phyloP scores from a whole-genome alignment of 192 early-diverging fungal genomes.

The Umbelopsis sp. region DNA sequence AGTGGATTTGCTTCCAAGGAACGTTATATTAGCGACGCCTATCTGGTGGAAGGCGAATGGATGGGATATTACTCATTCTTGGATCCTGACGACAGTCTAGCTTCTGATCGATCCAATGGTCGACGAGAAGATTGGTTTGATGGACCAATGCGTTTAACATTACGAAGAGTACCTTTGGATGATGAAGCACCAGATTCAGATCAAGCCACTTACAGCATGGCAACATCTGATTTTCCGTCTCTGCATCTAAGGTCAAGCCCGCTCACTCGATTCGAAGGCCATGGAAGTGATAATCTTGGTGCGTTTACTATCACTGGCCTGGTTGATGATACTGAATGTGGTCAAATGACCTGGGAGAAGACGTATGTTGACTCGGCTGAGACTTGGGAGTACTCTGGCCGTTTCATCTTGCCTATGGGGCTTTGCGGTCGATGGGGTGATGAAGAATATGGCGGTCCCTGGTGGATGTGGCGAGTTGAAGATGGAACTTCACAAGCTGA shows the following conservation, averaged over 20 bases:
- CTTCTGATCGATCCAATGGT: slow-evolving; percentile 11
- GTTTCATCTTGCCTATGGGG: slow-evolving; percentile 39
- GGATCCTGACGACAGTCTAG: slow-evolving; percentile 27
- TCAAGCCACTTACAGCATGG: slow-evolving; percentile 10
- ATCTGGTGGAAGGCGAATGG: slow-evolving; percentile 43
- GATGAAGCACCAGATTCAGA: not conserved
- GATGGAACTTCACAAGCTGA: slow-evolving; percentile 21
- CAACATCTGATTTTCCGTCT: slow-evolving; percentile 28
- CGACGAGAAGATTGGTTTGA: slow-evolving; percentile 38
- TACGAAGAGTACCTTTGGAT: slow-evolving; percentile 36
- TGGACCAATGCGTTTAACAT: slow-evolving; percentile 38
- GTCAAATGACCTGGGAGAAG: slow-evolving; percentile 41
- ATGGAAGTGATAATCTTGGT: slow-evolving; percentile 36
- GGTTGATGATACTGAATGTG: slow-evolving; percentile 41
- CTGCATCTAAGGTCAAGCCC: slow-evolving; percentile 29
- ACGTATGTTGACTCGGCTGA: slow-evolving; percentile 37
- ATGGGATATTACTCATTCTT: slow-evolving; percentile 44
- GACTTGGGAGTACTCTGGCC: slow-evolving; percentile 42
- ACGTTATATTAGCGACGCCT: slow-evolving; percentile 39
- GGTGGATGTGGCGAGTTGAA: slow-evolving; percentile 41
- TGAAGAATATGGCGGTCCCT: slow-evolving; percentile 45
- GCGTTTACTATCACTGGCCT: slow-evolving; percentile 34
- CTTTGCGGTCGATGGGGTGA: slow-evolving; percentile 42
- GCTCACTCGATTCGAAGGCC: slow-evolving; percentile 39
- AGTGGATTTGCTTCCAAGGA: slow-evolving; percentile 30